Percentiles rank a stretch among this genome's conserved stretches.
Evolutionary conservation across 164 flowering plant genomes (phyloP).

Genomic region (Tetrastigma voinierianum): DNA sequence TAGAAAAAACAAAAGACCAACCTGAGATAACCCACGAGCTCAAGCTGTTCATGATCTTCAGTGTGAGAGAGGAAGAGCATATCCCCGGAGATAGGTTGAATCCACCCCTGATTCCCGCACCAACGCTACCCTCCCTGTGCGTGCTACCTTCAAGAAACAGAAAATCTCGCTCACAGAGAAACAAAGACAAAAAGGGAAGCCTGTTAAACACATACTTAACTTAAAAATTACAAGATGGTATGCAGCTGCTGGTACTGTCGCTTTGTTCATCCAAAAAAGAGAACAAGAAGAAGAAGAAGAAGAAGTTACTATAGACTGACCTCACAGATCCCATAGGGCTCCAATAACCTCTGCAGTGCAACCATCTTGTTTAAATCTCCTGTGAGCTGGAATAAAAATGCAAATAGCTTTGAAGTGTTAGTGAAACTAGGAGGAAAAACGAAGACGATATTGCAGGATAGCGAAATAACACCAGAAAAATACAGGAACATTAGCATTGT

Average conservation of each 20-base stretch:
- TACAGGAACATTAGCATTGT: too few species aligned
- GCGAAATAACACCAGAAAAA: too few species aligned
- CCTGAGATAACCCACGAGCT: too few species aligned
- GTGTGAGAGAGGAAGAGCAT: conserved; percentile 38
- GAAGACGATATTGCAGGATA: too few species aligned
- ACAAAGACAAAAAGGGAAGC: not conserved
- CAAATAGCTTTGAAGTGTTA: not conserved
- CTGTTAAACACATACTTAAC: too few species aligned
- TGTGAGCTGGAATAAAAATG: conserved; percentile 54
- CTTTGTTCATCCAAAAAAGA: not conserved
- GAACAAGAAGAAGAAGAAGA: not conserved
- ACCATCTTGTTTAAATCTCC: conserved; percentile 97
- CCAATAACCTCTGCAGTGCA: conserved; percentile 89
- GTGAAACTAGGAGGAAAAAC: too few species aligned
- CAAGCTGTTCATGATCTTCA: too few species aligned
- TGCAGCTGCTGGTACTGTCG: too few species aligned
- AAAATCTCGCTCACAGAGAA: not conserved
- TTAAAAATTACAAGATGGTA: too few species aligned
- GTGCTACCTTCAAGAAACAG: conserved; percentile 60
- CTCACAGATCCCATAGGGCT: conserved; percentile 99
- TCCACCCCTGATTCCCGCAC: conserved; percentile 87
- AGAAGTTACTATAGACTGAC: conserved; percentile 33
- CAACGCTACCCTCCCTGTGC: conserved; percentile 88
- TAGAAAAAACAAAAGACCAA: too few species aligned
- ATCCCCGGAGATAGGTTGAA: conserved; percentile 78